These are phyloP conservation scores for Aegle marmelos DNA, from an alignment of 345 rosid genomes.

Conservation along the genomic window DNA sequence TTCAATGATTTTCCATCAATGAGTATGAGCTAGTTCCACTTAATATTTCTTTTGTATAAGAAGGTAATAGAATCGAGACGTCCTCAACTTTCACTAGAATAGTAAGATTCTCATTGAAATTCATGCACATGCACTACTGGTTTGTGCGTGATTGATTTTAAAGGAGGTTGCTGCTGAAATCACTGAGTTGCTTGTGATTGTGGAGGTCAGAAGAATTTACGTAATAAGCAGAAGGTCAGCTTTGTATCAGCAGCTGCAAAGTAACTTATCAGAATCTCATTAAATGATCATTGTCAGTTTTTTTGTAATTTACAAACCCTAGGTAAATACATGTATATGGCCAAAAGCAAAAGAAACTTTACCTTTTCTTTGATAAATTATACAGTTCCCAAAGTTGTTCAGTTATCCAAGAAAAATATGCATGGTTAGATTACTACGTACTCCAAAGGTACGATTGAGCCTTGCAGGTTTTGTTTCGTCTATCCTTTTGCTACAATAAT, in stretches of 20 bases:
- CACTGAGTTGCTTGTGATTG: not conserved
- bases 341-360: not conserved
- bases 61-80: not conserved
- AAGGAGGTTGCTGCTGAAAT: not conserved
- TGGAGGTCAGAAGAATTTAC: not conserved
- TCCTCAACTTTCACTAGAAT: not conserved
- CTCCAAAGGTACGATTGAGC: not conserved
- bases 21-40: not conserved
- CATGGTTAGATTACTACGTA: not conserved
- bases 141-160: slow-evolving; percentile 6
- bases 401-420: not conserved
- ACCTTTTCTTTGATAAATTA: not conserved
- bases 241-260: not conserved
- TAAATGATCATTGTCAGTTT: not conserved
- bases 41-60: not conserved
- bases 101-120: slow-evolving; percentile 4
- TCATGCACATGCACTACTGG: not conserved
- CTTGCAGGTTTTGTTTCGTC: too few species aligned
- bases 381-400: slow-evolving; percentile 2
- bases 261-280: not conserved
- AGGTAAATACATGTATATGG: not conserved
- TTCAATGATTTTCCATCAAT: not conserved
- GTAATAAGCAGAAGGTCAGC: not conserved
- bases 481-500: too few species aligned
- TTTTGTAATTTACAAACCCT: slow-evolving; percentile 1